Conservation (phyloP, 148 eudicot species). For the Amaranthus palmeri region DNA sequence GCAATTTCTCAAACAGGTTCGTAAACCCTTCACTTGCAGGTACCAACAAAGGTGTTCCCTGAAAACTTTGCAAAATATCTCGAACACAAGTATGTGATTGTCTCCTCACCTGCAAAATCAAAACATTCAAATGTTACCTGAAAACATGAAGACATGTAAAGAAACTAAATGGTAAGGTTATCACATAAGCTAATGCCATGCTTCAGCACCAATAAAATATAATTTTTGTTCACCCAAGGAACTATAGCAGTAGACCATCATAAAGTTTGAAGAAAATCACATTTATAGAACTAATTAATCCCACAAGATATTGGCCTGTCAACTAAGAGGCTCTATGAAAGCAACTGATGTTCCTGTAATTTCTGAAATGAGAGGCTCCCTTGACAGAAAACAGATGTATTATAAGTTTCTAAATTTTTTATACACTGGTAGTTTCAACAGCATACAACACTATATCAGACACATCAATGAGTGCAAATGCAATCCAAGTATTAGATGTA, state of each 20-base stretch:
- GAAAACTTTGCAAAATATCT: constrained; percentile 62
- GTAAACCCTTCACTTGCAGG: constrained; percentile 82
- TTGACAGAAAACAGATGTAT: not conserved
- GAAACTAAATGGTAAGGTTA: not conserved
- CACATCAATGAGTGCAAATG: no score
- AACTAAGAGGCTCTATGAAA: not conserved
- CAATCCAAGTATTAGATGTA: no score
- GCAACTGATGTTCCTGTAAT: no score
- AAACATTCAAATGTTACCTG: constrained; percentile 5
- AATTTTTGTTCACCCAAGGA: not conserved
- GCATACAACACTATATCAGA: no score
- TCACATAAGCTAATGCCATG: not conserved
- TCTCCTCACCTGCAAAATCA: constrained; percentile 51
- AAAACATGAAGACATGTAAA: not conserved
- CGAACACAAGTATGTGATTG: constrained; percentile 62
- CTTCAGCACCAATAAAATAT: not conserved
- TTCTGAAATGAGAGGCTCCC: not conserved
- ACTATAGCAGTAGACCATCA: not conserved
- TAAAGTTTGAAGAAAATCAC: not conserved
- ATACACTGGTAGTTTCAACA: no score
- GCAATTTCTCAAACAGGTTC: constrained; percentile 54
- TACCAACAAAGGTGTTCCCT: constrained; percentile 42
- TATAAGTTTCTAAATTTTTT: not conserved
- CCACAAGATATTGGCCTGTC: not conserved
- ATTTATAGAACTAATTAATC: not conserved